These are phyloP conservation scores for Fusarium miscanthi DNA, from an alignment of 2,329 filamentous ascomycete species.

Conservation along the genomic window DNA sequence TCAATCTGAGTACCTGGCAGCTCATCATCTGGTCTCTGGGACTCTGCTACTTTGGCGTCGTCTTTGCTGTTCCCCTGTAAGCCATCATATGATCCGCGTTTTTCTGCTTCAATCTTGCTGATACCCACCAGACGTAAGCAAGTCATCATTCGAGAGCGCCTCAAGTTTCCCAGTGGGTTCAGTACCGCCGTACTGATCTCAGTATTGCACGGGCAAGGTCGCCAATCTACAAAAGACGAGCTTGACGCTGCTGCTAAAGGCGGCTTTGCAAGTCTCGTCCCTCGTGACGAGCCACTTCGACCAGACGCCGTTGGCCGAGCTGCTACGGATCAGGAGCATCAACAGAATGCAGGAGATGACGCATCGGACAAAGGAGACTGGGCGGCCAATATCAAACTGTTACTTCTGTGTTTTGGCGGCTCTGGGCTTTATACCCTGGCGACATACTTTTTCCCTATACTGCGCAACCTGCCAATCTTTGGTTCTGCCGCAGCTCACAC, in stretches of 20 bases:
- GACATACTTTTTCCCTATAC: constrained; percentile 88
- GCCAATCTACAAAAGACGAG: constrained; percentile 48
- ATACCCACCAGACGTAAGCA: constrained; percentile 71
- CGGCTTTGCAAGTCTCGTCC: constrained; percentile 57
- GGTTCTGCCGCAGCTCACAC: constrained; percentile 76
- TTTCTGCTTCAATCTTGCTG: background rate
- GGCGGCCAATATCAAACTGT: constrained; percentile 62
- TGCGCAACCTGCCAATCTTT: constrained; percentile 89
- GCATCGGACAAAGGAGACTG: constrained; percentile 47
- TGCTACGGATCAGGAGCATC: constrained; percentile 46
- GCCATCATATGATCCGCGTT: constrained; percentile 21
- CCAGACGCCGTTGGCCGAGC: constrained; percentile 41
- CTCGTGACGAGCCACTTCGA: constrained; percentile 41
- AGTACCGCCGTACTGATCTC: constrained; percentile 94
- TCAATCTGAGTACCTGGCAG: constrained; percentile 78
- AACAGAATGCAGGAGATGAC: constrained; percentile 47
- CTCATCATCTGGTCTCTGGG: constrained; percentile 91
- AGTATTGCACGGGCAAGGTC: constrained; percentile 78
- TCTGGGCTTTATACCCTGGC: constrained; percentile 78
- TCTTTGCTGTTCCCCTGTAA: constrained; percentile 90
- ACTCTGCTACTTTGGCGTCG: constrained; percentile 94
- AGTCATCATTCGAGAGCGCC: constrained; percentile 90
- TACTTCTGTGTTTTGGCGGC: constrained; percentile 67
- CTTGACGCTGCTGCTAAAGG: constrained; percentile 53
- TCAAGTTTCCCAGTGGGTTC: constrained; percentile 95